Conservation (phyloP, 163 green algal species). For the Picocystis sp. region DNA sequence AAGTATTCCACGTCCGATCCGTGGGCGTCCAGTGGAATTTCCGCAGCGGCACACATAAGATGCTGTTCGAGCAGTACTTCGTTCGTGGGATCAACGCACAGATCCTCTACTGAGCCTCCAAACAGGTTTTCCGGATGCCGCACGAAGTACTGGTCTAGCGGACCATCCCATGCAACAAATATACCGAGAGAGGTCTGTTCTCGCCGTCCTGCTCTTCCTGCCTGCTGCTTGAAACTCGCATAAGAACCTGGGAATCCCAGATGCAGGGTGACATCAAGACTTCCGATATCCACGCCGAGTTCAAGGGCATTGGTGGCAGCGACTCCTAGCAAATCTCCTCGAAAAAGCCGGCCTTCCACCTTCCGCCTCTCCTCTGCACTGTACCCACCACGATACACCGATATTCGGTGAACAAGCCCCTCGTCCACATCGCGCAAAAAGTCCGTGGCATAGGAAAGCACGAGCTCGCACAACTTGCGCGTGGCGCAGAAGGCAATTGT, state of each 20-base stretch:
- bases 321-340: conserved; percentile 55
- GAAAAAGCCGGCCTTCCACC: conserved; percentile 63
- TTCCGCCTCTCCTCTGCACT: conserved; percentile 48
- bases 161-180: conserved; percentile 75
- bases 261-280: conserved; percentile 73
- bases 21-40: conserved; percentile 41
- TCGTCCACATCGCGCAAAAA: conserved; percentile 8
- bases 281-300: conserved; percentile 77
- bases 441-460: conserved; percentile 68
- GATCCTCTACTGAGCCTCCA: conserved; percentile 43
- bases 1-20: conserved; percentile 34
- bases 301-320: conserved; percentile 90
- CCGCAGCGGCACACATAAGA: conserved; percentile 53
- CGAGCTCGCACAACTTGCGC: conserved; percentile 88
- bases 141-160: conserved; percentile 92
- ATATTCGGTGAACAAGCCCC: conserved; percentile 19
- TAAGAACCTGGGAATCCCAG: conserved; percentile 44
- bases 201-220: conserved; percentile 48
- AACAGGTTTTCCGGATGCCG: conserved; percentile 58
- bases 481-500: conserved; percentile 96
- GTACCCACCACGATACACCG: conserved; percentile 26
- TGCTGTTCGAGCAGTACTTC: conserved; percentile 51
- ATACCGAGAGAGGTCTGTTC: conserved; percentile 54
- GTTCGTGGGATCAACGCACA: conserved; percentile 13
- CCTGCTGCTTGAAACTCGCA: conserved; percentile 56